Conservation (phyloP, 2,329 filamentous ascomycete genomes). For the Xylaria sp. region DNA sequence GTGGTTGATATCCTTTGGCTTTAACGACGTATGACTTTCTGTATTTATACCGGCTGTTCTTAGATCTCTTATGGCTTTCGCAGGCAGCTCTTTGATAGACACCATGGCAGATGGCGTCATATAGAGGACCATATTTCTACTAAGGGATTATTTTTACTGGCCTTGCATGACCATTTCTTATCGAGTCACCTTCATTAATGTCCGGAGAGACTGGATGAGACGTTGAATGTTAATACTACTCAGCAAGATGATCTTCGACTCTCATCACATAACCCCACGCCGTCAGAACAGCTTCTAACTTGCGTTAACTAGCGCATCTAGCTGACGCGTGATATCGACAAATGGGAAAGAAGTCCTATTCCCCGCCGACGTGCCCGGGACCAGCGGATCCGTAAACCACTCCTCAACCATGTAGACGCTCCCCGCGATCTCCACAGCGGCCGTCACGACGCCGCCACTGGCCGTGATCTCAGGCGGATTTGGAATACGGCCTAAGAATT, state of each 20-base stretch:
- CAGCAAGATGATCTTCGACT: not conserved
- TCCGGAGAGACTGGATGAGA: not conserved
- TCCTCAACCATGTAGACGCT: slow-evolving; percentile 45
- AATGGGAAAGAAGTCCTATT: slow-evolving; percentile 47
- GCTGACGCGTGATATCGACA: slow-evolving; percentile 46
- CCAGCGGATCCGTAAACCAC: slow-evolving; percentile 44
- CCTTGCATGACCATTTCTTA: not conserved
- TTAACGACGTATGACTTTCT: slow-evolving; percentile 5
- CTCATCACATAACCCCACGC: not conserved
- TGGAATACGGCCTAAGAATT: slow-evolving; percentile 51
- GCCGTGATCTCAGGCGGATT: slow-evolving; percentile 39
- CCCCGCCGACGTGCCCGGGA: slow-evolving; percentile 47
- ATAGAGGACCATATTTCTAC: not conserved
- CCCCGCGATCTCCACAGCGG: slow-evolving; percentile 44
- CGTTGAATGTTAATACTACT: not conserved
- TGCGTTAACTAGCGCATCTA: slow-evolving; percentile 40
- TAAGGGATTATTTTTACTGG: not conserved
- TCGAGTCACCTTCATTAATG: not conserved
- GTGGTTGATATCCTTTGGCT: slow-evolving; percentile 23
- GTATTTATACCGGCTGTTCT: not conserved
- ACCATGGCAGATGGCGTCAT: not conserved
- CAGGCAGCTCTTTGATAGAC: slow-evolving; percentile 14
- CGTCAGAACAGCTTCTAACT: not conserved
- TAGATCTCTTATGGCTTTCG: slow-evolving; percentile 17
- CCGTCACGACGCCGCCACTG: slow-evolving; percentile 39